A percentile compares a stretch with the other conserved stretches of the same genome.
phyloP scores from a whole-genome alignment of 225 moss, liverwort and hornwort species.

The Physcomitrellopsis africana region DNA sequence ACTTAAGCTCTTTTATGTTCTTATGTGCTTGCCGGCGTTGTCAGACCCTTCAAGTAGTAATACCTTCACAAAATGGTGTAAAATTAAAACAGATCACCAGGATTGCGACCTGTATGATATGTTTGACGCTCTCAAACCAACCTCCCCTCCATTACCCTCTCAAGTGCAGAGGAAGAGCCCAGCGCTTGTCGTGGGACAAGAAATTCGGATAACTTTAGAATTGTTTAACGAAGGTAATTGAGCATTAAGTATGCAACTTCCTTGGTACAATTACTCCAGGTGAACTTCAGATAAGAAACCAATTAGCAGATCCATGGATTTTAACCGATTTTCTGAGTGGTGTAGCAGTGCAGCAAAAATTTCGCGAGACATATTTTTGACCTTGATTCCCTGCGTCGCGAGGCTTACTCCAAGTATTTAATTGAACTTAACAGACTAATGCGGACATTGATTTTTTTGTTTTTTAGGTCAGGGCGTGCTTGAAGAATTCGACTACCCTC shows the following conservation, averaged over 20 bases:
- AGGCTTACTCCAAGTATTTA: not conserved
- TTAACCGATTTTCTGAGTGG: constrained; percentile 1
- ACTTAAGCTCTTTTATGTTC: constrained; percentile 1
- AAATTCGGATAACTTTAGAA: too few species aligned
- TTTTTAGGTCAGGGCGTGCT: constrained; percentile 34
- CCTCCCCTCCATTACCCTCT: constrained; percentile 25
- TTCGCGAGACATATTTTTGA: too few species aligned
- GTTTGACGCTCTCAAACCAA: constrained; percentile 29
- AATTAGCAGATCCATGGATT: not conserved
- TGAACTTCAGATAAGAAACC: constrained; percentile 12
- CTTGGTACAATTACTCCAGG: constrained; percentile 1
- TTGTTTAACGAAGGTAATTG: constrained; percentile 28
- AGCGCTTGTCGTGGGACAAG: not conserved
- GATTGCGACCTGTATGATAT: constrained; percentile 31
- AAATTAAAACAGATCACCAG: constrained; percentile 30
- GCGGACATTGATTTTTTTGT: not conserved
- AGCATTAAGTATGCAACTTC: constrained; percentile 21
- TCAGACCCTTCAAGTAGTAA: constrained; percentile 16
- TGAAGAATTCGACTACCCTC: constrained; percentile 30
- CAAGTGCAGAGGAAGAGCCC: constrained; percentile 24
- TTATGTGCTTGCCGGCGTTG: constrained; percentile 10
- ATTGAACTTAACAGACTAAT: not conserved
- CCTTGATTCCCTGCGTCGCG: too few species aligned
- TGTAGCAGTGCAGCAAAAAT: not conserved
- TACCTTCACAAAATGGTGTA: constrained; percentile 21